Percentiles rank a stretch among this genome's conserved stretches.
These are phyloP conservation scores for Salix purpurea DNA, from an alignment of 345 rosid species.

Conservation along the genomic window DNA sequence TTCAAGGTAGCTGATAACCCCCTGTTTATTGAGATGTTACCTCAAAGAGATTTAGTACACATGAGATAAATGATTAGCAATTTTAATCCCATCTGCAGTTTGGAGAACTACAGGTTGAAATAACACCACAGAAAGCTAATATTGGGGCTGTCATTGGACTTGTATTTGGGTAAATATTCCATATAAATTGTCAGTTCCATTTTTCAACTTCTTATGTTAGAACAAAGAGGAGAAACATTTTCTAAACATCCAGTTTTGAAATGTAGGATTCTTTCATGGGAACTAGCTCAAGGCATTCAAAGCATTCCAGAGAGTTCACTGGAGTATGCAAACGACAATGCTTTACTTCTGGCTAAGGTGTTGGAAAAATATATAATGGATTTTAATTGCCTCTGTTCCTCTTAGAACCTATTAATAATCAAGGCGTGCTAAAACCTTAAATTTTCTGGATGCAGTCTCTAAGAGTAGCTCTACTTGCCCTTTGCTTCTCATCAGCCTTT, in stretches of 20 bases:
- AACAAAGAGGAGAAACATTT: background rate
- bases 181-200: slow-evolving; percentile 1
- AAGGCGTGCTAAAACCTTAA: slow-evolving; percentile 1
- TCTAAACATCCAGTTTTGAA: slow-evolving; percentile 8
- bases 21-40: background rate
- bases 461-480: slow-evolving; percentile 61
- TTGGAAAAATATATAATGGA: background rate
- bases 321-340: slow-evolving; percentile 90
- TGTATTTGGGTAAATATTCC: slow-evolving; percentile 60
- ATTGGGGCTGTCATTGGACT: slow-evolving; percentile 65
- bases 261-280: slow-evolving; percentile 79
- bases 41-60: background rate
- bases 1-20: slow-evolving; percentile 52
- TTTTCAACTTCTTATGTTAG: background rate
- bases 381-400: slow-evolving; percentile 1
- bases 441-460: slow-evolving; percentile 58
- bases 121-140: slow-evolving; percentile 66
- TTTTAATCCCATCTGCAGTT: slow-evolving; percentile 44
- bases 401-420: background rate
- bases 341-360: slow-evolving; percentile 75
- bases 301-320: slow-evolving; percentile 71
- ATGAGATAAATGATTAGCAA: background rate
- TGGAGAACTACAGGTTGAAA: slow-evolving; percentile 87
- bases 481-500: slow-evolving; percentile 55
- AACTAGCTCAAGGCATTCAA: slow-evolving; percentile 68